Evolutionary conservation across 2,329 filamentous ascomycete species (phyloP).

Genomic region (Ophiostoma quercus): DNA sequence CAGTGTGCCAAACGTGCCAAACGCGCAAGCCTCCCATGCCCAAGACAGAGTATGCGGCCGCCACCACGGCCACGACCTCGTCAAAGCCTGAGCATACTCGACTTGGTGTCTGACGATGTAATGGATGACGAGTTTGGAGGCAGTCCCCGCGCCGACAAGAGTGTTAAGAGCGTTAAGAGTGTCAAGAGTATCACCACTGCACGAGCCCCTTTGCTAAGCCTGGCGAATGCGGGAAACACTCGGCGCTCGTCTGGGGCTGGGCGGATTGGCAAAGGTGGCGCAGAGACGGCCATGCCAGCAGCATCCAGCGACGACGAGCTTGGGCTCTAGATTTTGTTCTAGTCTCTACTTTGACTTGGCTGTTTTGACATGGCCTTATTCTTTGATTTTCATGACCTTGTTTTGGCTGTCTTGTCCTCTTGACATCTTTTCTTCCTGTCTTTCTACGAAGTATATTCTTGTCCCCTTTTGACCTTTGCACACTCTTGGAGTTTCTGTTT

Average conservation of each 20-base stretch:
- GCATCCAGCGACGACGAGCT: conserved; percentile 15
- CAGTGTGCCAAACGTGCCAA: neutral
- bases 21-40: neutral
- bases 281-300: neutral
- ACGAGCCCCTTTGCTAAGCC: neutral
- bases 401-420: neutral
- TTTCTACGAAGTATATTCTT: neutral
- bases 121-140: neutral
- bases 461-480: too few relatives aligned
- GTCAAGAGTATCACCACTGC: neutral
- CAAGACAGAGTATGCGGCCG: neutral
- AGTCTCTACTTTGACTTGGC: neutral
- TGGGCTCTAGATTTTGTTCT: neutral
- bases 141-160: neutral
- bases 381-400: neutral
- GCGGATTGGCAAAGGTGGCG: neutral
- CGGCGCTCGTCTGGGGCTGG: neutral
- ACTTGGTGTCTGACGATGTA: conserved; percentile 4
- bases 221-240: neutral
- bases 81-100: neutral
- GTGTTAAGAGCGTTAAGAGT: neutral
- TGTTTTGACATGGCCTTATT: neutral
- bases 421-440: neutral
- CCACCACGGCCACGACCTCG: neutral
- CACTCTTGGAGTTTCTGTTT: neutral